These are phyloP conservation scores for California macrophylla DNA, from an alignment of 441 rosid species.

Conservation along the genomic window DNA sequence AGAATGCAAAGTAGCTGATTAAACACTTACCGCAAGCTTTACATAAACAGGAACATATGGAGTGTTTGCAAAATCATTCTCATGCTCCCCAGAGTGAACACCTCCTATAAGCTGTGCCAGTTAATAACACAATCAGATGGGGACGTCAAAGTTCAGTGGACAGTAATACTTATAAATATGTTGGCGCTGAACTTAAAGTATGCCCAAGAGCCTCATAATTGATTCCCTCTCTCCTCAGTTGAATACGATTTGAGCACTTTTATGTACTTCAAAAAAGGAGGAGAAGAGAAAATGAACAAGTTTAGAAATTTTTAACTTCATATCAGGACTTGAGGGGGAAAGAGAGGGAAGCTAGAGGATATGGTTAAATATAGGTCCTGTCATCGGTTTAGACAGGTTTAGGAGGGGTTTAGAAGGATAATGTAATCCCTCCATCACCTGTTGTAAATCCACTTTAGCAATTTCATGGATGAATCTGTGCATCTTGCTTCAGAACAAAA, in stretches of 20 bases:
- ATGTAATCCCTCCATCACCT: not conserved
- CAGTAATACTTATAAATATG: not conserved
- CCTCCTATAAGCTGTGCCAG: constrained; percentile 72
- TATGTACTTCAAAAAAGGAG: not conserved
- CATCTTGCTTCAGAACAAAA: not conserved
- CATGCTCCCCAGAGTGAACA: constrained; percentile 50
- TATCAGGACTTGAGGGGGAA: not conserved
- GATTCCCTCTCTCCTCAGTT: constrained; percentile 1
- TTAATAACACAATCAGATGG: constrained; percentile 14
- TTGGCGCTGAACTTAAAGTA: not conserved
- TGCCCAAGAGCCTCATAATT: not conserved
- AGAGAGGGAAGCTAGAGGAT: not conserved
- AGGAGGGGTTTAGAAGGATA: not conserved
- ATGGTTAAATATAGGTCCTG: not conserved
- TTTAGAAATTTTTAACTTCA: not conserved
- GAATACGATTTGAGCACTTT: not conserved
- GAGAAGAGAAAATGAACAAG: not conserved
- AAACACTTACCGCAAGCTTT: constrained; percentile 48
- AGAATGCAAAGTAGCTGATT: constrained; percentile 10
- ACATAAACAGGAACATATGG: constrained; percentile 55
- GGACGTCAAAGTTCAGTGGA: not conserved
- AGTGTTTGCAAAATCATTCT: constrained; percentile 36
- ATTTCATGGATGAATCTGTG: not conserved
- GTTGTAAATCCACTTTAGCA: not conserved
- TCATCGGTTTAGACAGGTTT: not conserved